These are phyloP conservation scores for Cyclotella choctawhatcheeana DNA, from an alignment of 108 stramenopile genomes.

Conservation along the genomic window DNA sequence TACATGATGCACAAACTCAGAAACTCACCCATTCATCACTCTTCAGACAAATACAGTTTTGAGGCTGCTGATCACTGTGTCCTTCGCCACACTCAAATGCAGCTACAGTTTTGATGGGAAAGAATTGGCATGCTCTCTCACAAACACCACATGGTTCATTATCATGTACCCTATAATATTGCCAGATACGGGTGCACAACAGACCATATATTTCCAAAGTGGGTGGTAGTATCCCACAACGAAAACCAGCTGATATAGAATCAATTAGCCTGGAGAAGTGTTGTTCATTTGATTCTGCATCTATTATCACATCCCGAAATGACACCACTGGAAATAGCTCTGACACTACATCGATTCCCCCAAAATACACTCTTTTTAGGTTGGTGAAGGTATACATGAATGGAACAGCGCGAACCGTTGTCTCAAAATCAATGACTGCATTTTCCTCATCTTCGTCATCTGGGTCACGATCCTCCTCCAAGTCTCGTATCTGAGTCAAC, in stretches of 20 bases:
- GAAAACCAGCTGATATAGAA: background rate
- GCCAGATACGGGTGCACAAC: background rate
- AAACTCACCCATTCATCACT: background rate
- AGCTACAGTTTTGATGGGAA: background rate
- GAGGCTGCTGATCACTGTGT: background rate
- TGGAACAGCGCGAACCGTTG: background rate
- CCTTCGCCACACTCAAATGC: background rate
- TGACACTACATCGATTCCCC: background rate
- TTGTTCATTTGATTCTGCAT: background rate
- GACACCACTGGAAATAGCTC: background rate
- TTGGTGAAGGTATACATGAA: background rate
- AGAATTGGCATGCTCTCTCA: background rate
- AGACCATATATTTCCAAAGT: background rate
- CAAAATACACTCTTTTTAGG: background rate
- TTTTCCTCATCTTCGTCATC: background rate
- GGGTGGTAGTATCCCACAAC: background rate
- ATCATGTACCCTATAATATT: background rate
- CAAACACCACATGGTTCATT: background rate
- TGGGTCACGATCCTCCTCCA: background rate
- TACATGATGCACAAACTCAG: background rate
- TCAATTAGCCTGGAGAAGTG: background rate
- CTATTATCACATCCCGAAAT: background rate
- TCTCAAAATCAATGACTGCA: too few relatives aligned
- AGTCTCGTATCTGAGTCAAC: background rate
- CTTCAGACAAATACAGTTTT: background rate